Evolutionary conservation across 352 stramenopile species (phyloP).

Genomic region (Pythium sukuiense): DNA sequence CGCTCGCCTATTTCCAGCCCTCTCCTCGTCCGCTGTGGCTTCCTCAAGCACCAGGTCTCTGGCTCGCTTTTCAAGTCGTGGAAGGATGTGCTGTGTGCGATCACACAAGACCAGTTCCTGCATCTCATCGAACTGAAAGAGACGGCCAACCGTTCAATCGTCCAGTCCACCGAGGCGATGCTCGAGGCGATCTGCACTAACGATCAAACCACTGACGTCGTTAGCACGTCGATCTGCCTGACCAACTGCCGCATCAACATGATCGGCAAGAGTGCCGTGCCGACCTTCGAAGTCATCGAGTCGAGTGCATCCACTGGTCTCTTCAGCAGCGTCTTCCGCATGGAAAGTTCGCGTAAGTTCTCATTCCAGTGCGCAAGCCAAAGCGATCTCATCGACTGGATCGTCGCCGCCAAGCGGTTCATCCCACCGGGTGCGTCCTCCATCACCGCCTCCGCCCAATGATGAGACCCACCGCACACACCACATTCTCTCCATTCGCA

Average conservation of each 20-base stretch:
- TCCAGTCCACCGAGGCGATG: slow-evolving; percentile 60
- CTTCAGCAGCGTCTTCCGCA: slow-evolving; percentile 62
- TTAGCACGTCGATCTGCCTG: slow-evolving; percentile 54
- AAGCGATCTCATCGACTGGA: slow-evolving; percentile 79
- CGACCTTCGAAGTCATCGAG: slow-evolving; percentile 76
- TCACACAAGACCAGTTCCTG: slow-evolving; percentile 74
- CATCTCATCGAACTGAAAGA: slow-evolving; percentile 79
- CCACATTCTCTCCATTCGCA: background rate
- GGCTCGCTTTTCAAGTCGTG: slow-evolving; percentile 73
- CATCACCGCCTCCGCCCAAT: slow-evolving; percentile 18
- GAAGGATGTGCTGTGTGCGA: slow-evolving; percentile 75
- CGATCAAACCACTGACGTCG: slow-evolving; percentile 49
- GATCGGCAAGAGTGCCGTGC: slow-evolving; percentile 55
- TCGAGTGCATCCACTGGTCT: slow-evolving; percentile 53
- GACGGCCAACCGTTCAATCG: slow-evolving; percentile 47
- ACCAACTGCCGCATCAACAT: slow-evolving; percentile 78
- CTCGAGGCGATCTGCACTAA: slow-evolving; percentile 53
- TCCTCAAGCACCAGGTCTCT: slow-evolving; percentile 75
- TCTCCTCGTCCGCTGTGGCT: slow-evolving; percentile 68
- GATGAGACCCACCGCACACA: background rate
- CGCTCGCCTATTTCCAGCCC: slow-evolving; percentile 71
- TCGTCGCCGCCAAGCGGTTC: slow-evolving; percentile 73
- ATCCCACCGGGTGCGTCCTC: slow-evolving; percentile 40
- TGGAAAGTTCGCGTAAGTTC: slow-evolving; percentile 64
- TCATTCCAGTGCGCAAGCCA: slow-evolving; percentile 83